Evolutionary conservation across 805 yeast species (phyloP).

Genomic region (Saccharomycopsis vini): DNA sequence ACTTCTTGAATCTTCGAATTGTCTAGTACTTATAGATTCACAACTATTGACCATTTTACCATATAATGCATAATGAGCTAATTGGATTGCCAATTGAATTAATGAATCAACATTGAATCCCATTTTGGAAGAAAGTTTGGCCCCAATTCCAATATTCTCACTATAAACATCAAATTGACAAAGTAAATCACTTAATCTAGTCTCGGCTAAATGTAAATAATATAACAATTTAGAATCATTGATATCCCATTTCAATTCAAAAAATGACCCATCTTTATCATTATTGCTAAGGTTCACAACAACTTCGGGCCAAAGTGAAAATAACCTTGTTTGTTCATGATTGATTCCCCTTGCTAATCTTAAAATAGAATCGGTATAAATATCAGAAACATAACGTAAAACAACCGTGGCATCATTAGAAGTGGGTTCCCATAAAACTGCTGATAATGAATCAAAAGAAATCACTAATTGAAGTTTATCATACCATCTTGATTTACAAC

Average conservation of each 20-base stretch:
- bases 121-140: slow-evolving; percentile 65
- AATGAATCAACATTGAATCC: slow-evolving; percentile 85
- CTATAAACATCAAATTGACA: slow-evolving; percentile 62
- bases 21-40: slow-evolving; percentile 80
- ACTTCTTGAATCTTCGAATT: slow-evolving; percentile 59
- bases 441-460: slow-evolving; percentile 79
- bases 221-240: slow-evolving; percentile 9
- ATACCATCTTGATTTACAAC: slow-evolving; percentile 91
- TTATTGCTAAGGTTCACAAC: slow-evolving; percentile 8
- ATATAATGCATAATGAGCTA: slow-evolving; percentile 83
- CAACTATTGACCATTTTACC: slow-evolving; percentile 84
- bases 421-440: slow-evolving; percentile 83
- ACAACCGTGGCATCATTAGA: slow-evolving; percentile 94
- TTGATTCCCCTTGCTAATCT: slow-evolving; percentile 72
- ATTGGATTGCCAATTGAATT: slow-evolving; percentile 83
- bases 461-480: slow-evolving; percentile 81
- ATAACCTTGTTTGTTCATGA: slow-evolving; percentile 41
- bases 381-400: slow-evolving; percentile 77
- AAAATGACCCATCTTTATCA: not conserved
- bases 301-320: slow-evolving; percentile 30
- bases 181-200: slow-evolving; percentile 77
- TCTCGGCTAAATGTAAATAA: slow-evolving; percentile 70
- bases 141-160: slow-evolving; percentile 70
- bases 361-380: slow-evolving; percentile 80
- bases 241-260: slow-evolving; percentile 13